These are phyloP conservation scores for Aspergillus conjunctus DNA, from an alignment of 495 filamentous ascomycete species.

Conservation along the genomic window DNA sequence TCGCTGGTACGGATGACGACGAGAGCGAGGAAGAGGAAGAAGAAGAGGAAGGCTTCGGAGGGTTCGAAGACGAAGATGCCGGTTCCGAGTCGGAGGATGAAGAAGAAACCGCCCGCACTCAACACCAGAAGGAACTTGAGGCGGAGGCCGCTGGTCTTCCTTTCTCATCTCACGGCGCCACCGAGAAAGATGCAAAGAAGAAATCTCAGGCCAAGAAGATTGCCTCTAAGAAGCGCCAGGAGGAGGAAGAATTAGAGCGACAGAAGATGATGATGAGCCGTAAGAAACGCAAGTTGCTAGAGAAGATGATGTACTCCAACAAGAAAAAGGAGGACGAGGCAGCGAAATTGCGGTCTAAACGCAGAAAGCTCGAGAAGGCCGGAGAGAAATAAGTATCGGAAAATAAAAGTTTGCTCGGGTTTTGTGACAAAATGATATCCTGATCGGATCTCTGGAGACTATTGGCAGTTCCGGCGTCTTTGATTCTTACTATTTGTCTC, in stretches of 20 bases:
- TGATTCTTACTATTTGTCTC: constrained; percentile 15
- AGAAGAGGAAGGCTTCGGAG: constrained; percentile 40
- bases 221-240: constrained; percentile 66
- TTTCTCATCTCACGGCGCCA: constrained; percentile 41
- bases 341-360: constrained; percentile 73
- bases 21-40: constrained; percentile 45
- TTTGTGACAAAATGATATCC: constrained; percentile 32
- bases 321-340: constrained; percentile 81
- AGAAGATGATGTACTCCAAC: constrained; percentile 91
- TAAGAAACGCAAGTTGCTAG: constrained; percentile 86
- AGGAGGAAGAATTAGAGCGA: constrained; percentile 81
- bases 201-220: constrained; percentile 70
- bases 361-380: constrained; percentile 82
- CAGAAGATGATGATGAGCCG: constrained; percentile 91
- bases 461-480: constrained; percentile 24
- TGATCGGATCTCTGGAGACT: constrained; percentile 24
- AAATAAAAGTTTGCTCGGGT: constrained; percentile 24
- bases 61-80: constrained; percentile 45
- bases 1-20: constrained; percentile 55
- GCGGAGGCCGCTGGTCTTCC: constrained; percentile 73
- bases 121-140: constrained; percentile 86
- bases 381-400: constrained; percentile 33
- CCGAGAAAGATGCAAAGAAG: constrained; percentile 50
- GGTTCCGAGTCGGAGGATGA: constrained; percentile 55
- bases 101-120: constrained; percentile 51